Conservation (phyloP, 306 rosid genomes). For the Lablab purpureus region DNA sequence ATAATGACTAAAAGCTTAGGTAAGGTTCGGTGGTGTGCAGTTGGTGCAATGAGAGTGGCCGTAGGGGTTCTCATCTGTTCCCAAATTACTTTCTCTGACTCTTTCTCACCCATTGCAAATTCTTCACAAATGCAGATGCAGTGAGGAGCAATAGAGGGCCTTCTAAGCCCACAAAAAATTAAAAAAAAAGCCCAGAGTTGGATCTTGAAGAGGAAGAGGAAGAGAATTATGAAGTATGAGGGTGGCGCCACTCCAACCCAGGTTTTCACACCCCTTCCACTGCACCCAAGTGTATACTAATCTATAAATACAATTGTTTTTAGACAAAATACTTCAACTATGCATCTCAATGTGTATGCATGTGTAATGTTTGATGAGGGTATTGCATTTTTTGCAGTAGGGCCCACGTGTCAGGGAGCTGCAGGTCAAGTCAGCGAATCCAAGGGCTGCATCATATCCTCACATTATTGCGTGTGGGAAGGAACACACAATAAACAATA, state of each 20-base stretch:
- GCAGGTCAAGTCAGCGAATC: conserved; percentile 25
- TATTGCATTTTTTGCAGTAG: neutral
- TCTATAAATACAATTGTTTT: no score
- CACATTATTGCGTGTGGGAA: no score
- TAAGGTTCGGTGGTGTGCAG: conserved; percentile 49
- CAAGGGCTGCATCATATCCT: neutral
- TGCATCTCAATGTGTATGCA: neutral
- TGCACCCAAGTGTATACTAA: neutral
- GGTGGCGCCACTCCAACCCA: neutral
- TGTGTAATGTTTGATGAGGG: neutral
- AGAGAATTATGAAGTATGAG: neutral
- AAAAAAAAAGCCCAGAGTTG: neutral
- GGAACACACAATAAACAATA: no score
- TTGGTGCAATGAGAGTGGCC: conserved; percentile 49
- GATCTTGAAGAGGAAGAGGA: neutral
- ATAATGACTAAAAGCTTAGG: conserved; percentile 72
- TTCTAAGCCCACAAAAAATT: neutral
- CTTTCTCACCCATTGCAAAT: conserved; percentile 44
- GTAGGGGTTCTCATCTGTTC: conserved; percentile 66
- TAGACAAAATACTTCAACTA: neutral
- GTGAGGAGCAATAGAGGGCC: neutral
- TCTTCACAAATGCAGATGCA: neutral
- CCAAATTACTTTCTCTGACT: conserved; percentile 71
- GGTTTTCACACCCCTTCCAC: neutral
- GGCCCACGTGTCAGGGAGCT: neutral